These are phyloP conservation scores for Nitzschia sp. DNA, from an alignment of 108 stramenopile species.

Conservation along the genomic window DNA sequence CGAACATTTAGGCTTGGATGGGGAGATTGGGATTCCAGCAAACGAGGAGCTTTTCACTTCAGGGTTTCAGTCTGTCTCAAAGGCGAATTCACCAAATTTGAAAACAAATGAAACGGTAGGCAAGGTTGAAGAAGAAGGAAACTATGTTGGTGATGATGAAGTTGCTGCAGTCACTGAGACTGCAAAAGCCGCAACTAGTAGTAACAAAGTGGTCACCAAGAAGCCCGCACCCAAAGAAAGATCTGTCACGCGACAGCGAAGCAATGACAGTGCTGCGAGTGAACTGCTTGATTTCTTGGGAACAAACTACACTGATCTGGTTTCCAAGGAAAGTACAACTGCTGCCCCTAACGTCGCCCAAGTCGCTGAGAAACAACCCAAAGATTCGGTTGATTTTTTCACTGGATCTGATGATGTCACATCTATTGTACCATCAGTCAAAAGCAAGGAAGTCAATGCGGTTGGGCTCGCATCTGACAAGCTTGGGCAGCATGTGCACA, in stretches of 20 bases:
- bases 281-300: slow-evolving; percentile 16
- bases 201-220: too few relatives aligned
- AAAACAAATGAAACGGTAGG: background rate
- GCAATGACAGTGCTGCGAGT: background rate
- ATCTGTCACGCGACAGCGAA: too few relatives aligned
- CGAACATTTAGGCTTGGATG: background rate
- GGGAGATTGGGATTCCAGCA: too few relatives aligned
- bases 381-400: slow-evolving; percentile 1
- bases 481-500: too few relatives aligned
- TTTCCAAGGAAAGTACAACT: background rate
- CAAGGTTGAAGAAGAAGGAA: background rate
- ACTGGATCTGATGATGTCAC: too few relatives aligned
- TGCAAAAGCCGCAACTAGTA: background rate
- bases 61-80: too few relatives aligned
- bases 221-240: too few relatives aligned
- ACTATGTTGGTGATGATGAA: background rate
- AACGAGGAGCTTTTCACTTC: too few relatives aligned
- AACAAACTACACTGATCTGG: slow-evolving; percentile 4
- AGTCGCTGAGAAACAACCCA: background rate
- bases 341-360: background rate
- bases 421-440: too few relatives aligned
- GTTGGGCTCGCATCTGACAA: too few relatives aligned
- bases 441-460: too few relatives aligned
- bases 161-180: background rate
- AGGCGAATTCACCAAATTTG: background rate